These are phyloP conservation scores for Colletotrichum cordylinicola DNA, from an alignment of 2,329 filamentous ascomycete species.

Conservation along the genomic window DNA sequence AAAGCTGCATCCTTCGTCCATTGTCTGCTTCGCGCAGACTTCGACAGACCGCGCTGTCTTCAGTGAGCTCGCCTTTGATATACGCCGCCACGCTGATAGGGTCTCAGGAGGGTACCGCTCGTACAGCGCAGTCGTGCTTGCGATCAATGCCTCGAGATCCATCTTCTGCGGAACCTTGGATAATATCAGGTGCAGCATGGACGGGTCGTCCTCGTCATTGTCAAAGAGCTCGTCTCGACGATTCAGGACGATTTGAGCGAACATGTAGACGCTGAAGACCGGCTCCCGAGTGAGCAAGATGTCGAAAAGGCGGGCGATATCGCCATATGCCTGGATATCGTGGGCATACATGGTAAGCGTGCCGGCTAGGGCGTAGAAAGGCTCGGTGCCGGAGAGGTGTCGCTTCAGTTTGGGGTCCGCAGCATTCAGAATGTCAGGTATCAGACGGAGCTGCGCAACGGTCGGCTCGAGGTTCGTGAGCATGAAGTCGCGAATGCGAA, in stretches of 20 bases:
- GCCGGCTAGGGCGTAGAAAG: slow-evolving; percentile 92
- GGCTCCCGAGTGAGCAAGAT: slow-evolving; percentile 87
- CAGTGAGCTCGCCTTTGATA: slow-evolving; percentile 80
- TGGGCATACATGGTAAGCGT: slow-evolving; percentile 97
- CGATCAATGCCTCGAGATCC: slow-evolving; percentile 79
- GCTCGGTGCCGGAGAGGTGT: slow-evolving; percentile 80
- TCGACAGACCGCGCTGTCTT: slow-evolving; percentile 74
- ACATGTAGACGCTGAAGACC: slow-evolving; percentile 90
- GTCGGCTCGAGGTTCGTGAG: slow-evolving; percentile 84
- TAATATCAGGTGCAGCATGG: slow-evolving; percentile 89
- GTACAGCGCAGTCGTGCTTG: slow-evolving; percentile 68
- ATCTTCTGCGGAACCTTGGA: slow-evolving; percentile 85
- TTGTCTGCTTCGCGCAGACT: slow-evolving; percentile 57
- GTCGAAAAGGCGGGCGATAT: slow-evolving; percentile 92
- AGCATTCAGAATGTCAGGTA: slow-evolving; percentile 79
- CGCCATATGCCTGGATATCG: slow-evolving; percentile 87
- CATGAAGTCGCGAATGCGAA: slow-evolving; percentile 98
- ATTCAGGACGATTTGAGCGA: slow-evolving; percentile 84
- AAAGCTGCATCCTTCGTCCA: slow-evolving; percentile 69
- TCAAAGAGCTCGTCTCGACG: slow-evolving; percentile 86
- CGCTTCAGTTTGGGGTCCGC: slow-evolving; percentile 74
- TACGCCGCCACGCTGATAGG: slow-evolving; percentile 72
- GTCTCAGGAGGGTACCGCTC: slow-evolving; percentile 72
- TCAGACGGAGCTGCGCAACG: slow-evolving; percentile 82
- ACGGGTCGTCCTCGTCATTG: slow-evolving; percentile 79